Percentiles rank a stretch among this genome's conserved stretches.
These are phyloP conservation scores for Handroanthus guayacan DNA, from an alignment of 257 asterid genomes.

Conservation along the genomic window DNA sequence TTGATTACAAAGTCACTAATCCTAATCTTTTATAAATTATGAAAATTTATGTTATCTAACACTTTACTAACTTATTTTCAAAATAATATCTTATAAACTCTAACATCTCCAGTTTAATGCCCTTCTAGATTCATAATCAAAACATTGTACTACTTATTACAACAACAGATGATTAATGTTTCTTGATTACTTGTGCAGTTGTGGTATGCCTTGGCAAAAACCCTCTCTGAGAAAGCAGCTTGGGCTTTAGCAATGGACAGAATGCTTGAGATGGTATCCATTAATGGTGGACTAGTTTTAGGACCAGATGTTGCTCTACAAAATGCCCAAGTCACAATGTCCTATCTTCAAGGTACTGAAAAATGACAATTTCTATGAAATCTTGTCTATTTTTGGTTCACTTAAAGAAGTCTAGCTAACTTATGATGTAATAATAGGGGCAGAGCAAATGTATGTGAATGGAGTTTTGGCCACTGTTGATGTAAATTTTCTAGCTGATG, in stretches of 20 bases:
- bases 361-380: neutral
- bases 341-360: slow-evolving; percentile 53
- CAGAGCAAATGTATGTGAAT: slow-evolving; percentile 56
- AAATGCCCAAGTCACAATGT: slow-evolving; percentile 45
- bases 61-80: no score
- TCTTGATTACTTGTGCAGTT: slow-evolving; percentile 34
- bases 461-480: slow-evolving; percentile 53
- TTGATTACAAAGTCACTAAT: no score
- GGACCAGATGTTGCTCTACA: slow-evolving; percentile 53
- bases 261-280: slow-evolving; percentile 52
- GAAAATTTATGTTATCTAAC: no score
- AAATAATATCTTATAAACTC: no score
- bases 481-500: slow-evolving; percentile 51
- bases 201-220: slow-evolving; percentile 58
- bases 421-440: slow-evolving; percentile 21
- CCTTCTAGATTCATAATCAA: no score
- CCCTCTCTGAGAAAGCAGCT: slow-evolving; percentile 53
- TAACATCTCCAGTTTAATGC: no score
- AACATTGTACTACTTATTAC: neutral
- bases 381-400: no score
- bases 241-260: slow-evolving; percentile 61
- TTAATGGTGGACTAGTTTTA: slow-evolving; percentile 49
- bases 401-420: neutral
- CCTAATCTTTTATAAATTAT: no score
- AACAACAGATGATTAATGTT: neutral